phyloP scores from a whole-genome alignment of 2,329 filamentous ascomycete genomes.

The Colletotrichum simmondsii region DNA sequence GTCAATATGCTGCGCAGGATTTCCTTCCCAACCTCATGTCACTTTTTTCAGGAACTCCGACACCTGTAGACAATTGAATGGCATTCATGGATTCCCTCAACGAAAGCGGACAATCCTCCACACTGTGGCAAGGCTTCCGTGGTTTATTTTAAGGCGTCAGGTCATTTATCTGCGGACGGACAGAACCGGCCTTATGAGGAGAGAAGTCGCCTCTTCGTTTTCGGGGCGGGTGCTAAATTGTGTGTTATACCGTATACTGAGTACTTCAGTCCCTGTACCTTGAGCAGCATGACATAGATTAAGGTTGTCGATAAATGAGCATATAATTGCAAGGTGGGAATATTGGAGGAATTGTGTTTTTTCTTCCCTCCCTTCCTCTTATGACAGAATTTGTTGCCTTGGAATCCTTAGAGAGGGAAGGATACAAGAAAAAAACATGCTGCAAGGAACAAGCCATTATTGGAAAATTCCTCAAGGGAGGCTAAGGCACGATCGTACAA shows the following conservation, averaged over 20 bases:
- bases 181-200: not conserved
- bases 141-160: not conserved
- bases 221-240: not conserved
- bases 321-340: not conserved
- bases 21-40: not conserved
- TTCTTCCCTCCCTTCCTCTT: not conserved
- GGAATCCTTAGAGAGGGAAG: not conserved
- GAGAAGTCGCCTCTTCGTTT: not conserved
- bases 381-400: not conserved
- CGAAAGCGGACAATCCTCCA: not conserved
- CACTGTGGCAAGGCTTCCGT: no score
- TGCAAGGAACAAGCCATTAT: not conserved
- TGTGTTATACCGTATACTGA: not conserved
- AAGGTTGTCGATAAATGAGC: not conserved
- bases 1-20: not conserved
- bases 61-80: not conserved
- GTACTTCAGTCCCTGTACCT: not conserved
- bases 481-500: not conserved
- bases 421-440: not conserved
- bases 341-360: not conserved
- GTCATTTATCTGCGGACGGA: not conserved
- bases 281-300: not conserved
- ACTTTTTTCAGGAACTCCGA: not conserved
- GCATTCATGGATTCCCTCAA: not conserved
- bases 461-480: not conserved